These are phyloP conservation scores for Strobilomyces confusus DNA, from an alignment of 768 basidiomycete genomes.

Conservation along the genomic window DNA sequence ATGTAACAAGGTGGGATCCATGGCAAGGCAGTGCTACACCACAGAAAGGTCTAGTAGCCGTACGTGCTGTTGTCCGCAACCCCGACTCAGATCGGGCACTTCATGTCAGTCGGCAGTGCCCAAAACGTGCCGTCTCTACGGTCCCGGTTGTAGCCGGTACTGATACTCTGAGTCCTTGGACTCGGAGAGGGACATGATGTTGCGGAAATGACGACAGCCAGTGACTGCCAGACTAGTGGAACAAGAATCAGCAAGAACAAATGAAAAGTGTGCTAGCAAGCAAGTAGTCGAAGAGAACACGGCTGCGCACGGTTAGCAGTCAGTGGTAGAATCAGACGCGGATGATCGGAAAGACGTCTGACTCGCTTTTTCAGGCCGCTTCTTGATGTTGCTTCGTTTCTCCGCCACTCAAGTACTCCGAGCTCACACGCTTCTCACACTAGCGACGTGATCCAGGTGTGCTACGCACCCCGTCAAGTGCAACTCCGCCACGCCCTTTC, in stretches of 20 bases:
- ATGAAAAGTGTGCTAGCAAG: too few relatives aligned
- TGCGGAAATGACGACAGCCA: not conserved
- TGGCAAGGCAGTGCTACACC: not conserved
- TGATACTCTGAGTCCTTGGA: not conserved
- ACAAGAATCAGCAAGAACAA: too few relatives aligned
- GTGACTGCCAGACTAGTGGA: not conserved
- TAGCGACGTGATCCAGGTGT: not conserved
- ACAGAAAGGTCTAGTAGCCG: not conserved
- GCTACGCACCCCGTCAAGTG: not conserved
- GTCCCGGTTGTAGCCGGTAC: not conserved
- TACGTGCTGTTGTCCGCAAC: too few relatives aligned
- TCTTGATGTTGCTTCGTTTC: too few relatives aligned
- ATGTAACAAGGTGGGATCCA: too few relatives aligned
- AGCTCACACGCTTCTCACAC: not conserved
- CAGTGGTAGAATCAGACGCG: not conserved
- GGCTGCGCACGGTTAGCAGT: too few relatives aligned
- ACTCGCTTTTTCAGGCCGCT: too few relatives aligned
- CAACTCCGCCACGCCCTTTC: slow-evolving; percentile 11
- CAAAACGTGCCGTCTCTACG: not conserved
- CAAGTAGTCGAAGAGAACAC: too few relatives aligned
- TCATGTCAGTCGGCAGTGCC: not conserved
- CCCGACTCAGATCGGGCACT: too few relatives aligned
- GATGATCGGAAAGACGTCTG: too few relatives aligned
- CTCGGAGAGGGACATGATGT: too few relatives aligned
- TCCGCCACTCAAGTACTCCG: not conserved